A percentile compares a stretch with the other conserved stretches of the same genome.
These are phyloP conservation scores for Hyaloscypha variabilis DNA, from an alignment of 495 filamentous ascomycete genomes.

Conservation along the genomic window DNA sequence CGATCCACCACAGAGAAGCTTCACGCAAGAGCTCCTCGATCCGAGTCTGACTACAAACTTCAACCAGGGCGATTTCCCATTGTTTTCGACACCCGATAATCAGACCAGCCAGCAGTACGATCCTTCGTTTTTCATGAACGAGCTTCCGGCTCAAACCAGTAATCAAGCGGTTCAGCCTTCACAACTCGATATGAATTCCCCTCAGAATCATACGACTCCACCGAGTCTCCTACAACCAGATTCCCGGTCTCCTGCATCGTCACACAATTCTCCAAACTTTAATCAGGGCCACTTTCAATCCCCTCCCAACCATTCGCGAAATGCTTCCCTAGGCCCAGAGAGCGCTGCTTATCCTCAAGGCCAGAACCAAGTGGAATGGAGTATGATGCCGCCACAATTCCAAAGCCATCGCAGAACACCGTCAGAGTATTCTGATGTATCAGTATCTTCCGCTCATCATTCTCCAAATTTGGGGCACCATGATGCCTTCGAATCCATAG, in stretches of 20 bases:
- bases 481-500: constrained; percentile 75
- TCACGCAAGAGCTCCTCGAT: constrained; percentile 32
- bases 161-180: constrained; percentile 61
- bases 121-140: constrained; percentile 50
- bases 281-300: constrained; percentile 58
- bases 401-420: constrained; percentile 78
- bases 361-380: constrained; percentile 66
- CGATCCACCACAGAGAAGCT: constrained; percentile 27
- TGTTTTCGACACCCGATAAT: constrained; percentile 45
- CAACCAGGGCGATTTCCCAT: constrained; percentile 52
- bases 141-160: constrained; percentile 40
- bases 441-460: constrained; percentile 73
- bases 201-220: constrained; percentile 64
- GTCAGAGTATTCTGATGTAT: constrained; percentile 90
- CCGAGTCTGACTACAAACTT: constrained; percentile 43
- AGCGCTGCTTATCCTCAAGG: constrained; percentile 70
- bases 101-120: constrained; percentile 46
- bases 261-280: constrained; percentile 58
- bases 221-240: constrained; percentile 72
- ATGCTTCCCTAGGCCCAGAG: constrained; percentile 79
- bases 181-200: constrained; percentile 69
- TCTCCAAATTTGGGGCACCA: constrained; percentile 81
- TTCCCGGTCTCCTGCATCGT: constrained; percentile 54
- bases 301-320: constrained; percentile 69
- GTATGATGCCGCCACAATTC: constrained; percentile 68